A percentile compares a stretch with the other conserved stretches of the same genome.
phyloP scores from a whole-genome alignment of 306 rosid genomes.

The Quercus robur region DNA sequence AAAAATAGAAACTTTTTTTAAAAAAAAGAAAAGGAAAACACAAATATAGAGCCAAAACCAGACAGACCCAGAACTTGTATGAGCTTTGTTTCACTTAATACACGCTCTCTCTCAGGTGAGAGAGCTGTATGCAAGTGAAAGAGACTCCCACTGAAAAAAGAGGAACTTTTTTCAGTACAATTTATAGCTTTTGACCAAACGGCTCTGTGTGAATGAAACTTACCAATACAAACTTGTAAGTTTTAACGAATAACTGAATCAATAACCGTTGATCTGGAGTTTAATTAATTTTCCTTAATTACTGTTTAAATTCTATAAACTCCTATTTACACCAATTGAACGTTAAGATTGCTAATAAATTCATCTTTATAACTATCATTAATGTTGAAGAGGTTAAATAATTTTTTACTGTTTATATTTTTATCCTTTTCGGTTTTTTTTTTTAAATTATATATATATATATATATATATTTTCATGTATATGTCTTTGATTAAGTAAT shows the following conservation, averaged over 20 bases:
- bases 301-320: too few species aligned
- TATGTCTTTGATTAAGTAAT: too few species aligned
- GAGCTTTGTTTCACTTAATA: neutral
- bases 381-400: too few species aligned
- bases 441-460: too few species aligned
- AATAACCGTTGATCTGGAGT: conserved; percentile 18
- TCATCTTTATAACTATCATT: too few species aligned
- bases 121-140: conserved; percentile 19
- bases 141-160: conserved; percentile 9
- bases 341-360: too few species aligned
- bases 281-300: neutral
- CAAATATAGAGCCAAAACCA: neutral
- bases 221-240: neutral
- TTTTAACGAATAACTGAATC: conserved; percentile 1
- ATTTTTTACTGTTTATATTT: too few species aligned
- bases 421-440: too few species aligned
- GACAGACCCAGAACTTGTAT: conserved; percentile 22
- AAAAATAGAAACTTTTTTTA: neutral
- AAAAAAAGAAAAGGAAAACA: neutral
- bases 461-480: too few species aligned
- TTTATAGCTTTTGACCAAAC: conserved; percentile 23
- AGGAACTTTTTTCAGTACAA: conserved; percentile 9
- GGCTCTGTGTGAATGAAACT: neutral
- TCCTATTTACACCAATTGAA: too few species aligned
- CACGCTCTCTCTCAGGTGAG: conserved; percentile 15